Evolutionary conservation across 768 basidiomycete species (phyloP), one percentile per base, ranked within the genome.

Genomic region (Cyclocybe aegerita): DNA sequence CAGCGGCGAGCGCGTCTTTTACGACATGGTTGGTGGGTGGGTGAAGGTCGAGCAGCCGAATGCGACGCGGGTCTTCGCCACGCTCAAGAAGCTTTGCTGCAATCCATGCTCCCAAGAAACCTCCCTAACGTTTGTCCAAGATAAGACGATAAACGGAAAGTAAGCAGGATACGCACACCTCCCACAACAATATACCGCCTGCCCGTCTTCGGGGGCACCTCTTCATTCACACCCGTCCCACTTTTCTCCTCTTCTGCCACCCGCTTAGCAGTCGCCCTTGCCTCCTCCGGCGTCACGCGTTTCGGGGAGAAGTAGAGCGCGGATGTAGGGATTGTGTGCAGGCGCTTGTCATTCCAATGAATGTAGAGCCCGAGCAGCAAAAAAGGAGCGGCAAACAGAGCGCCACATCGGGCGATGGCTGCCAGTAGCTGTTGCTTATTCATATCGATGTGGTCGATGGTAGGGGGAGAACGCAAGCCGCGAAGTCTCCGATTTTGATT

Each of bases 51-150:
- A 90, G 57, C 1, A 91, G 67, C 11, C 88, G 75, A 11, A 90
- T 88, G 10, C 69, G 71, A 35, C 68, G 71, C 0, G 85, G 82
- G 53, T 87, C 76, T 65, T 91, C 89, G 1, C 89, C 89, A 2
- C 89, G 80, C 45, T 82, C 72, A 3, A 90, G 51, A 2, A 91
- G 70, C 39, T 87, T 81, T 0, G 81, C 70, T 3, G 85, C 82
- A 34, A 91, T 83, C 89, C 89, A 91, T 6, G 86, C 85, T 9
- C 88, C 88, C 3, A 90, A 65, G 52, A 90, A 89, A 0, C 88
- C 88, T 4, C 82, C 80, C 88, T 89, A 41, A 50, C 9, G 14
- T 34, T 14, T 11, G 31, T 14, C 37, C 40, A 31, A 53, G 29
- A 30, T 10, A 15, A 36, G 6, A 40, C 14, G 32, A 43, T 39